Percentiles rank a stretch among this genome's conserved stretches.
These are phyloP conservation scores for Podaxis sp. DNA, from an alignment of 768 basidiomycete genomes.

Conservation along the genomic window DNA sequence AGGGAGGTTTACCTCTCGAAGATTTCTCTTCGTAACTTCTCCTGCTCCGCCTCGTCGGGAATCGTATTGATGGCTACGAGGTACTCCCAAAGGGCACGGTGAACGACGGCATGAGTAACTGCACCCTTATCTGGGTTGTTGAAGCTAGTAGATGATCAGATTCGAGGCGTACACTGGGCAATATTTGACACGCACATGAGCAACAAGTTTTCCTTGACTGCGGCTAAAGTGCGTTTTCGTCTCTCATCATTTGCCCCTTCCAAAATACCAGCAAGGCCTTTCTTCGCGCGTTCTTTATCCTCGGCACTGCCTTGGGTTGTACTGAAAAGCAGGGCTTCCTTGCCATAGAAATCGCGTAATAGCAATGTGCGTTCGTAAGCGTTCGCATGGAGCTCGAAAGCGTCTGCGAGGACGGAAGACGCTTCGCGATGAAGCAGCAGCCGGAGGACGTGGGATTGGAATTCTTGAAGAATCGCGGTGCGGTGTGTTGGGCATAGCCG, in stretches of 20 bases:
- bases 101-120: constrained; percentile 81
- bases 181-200: constrained; percentile 54
- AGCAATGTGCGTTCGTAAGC: constrained; percentile 80
- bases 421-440: constrained; percentile 85
- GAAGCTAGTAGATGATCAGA: constrained; percentile 45
- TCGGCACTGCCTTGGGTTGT: constrained; percentile 49
- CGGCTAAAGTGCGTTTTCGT: constrained; percentile 57
- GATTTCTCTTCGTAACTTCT: constrained; percentile 73
- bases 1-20: constrained; percentile 64
- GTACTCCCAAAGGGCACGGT: constrained; percentile 86
- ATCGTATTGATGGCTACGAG: constrained; percentile 54
- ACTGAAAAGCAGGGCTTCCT: constrained; percentile 74
- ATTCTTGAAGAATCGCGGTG: constrained; percentile 69
- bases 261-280: constrained; percentile 65
- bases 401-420: constrained; percentile 76
- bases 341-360: constrained; percentile 86
- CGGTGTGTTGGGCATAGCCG: constrained; percentile 73
- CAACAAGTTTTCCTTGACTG: constrained; percentile 69
- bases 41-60: constrained; percentile 60
- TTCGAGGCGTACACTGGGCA: background rate
- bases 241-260: constrained; percentile 61
- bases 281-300: constrained; percentile 61
- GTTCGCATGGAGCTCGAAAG: constrained; percentile 85
- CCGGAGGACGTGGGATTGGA: constrained; percentile 70
- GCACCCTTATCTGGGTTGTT: constrained; percentile 91